These are phyloP conservation scores for Rhodamnia argentea DNA, from an alignment of 345 rosid genomes.

Conservation along the genomic window DNA sequence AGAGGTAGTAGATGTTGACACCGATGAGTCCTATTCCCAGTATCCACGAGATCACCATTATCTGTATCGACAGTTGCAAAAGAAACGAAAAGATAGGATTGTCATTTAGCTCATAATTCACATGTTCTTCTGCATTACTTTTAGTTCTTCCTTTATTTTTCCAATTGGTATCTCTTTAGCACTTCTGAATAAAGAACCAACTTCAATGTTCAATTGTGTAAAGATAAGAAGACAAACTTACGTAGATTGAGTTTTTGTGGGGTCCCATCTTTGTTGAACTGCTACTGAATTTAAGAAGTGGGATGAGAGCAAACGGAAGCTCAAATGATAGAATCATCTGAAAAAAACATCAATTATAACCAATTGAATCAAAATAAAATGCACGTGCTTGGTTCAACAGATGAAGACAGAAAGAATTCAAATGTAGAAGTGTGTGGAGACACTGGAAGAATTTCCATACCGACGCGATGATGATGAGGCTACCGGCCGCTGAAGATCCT, in stretches of 20 bases:
- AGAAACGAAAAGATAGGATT: no score
- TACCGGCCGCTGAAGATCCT: conserved; percentile 11
- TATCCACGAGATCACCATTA: no score
- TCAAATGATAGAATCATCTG: conserved; percentile 6
- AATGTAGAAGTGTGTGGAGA: background rate
- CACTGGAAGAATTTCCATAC: background rate
- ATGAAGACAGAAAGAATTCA: background rate
- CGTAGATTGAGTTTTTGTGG: conserved; percentile 5
- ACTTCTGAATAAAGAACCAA: no score
- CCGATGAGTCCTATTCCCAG: no score
- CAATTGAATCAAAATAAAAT: background rate
- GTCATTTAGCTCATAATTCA: no score
- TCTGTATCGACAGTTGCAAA: no score
- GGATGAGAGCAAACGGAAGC: conserved; percentile 15
- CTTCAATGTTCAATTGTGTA: no score
- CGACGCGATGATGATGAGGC: conserved; percentile 14
- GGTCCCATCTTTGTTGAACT: conserved; percentile 12
- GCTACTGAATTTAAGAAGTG: conserved; percentile 12
- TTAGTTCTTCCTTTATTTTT: no score
- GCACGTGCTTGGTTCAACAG: background rate
- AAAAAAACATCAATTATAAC: background rate
- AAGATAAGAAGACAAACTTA: background rate
- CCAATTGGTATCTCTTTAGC: no score
- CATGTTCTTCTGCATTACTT: no score
- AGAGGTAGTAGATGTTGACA: no score